These are phyloP conservation scores for Leccinum barrowsii DNA, from an alignment of 768 basidiomycete genomes.

Conservation along the genomic window DNA sequence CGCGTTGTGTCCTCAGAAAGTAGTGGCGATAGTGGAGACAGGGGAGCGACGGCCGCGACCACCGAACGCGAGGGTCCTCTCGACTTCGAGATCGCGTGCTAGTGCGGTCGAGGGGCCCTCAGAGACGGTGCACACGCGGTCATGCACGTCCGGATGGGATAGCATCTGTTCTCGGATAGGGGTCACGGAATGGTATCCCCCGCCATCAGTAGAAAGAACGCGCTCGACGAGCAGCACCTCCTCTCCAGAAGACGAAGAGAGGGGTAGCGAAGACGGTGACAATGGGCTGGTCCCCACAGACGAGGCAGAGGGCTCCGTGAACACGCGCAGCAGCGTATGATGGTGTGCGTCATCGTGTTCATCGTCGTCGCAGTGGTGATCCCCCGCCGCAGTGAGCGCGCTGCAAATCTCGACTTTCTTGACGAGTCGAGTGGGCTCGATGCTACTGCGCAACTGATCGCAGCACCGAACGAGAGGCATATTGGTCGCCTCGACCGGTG, in stretches of 20 bases:
- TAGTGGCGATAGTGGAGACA: background rate
- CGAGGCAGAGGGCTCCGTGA: background rate
- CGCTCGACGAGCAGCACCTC: background rate
- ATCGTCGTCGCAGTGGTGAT: background rate
- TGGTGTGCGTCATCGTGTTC: background rate
- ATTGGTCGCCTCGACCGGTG: constrained; percentile 2
- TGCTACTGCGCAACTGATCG: background rate
- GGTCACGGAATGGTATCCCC: background rate
- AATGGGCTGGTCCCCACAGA: background rate
- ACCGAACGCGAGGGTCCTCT: background rate
- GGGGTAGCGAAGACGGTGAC: background rate
- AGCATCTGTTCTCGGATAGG: background rate
- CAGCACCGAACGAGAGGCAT: constrained; percentile 4
- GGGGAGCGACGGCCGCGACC: background rate
- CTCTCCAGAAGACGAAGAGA: background rate
- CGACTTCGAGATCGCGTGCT: background rate
- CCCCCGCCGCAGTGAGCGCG: background rate
- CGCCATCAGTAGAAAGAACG: background rate
- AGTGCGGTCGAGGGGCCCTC: background rate
- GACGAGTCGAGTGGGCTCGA: constrained; percentile 3
- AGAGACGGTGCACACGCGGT: background rate
- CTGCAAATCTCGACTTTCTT: constrained; percentile 13
- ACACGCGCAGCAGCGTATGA: constrained; percentile 10
- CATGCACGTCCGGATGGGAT: background rate
- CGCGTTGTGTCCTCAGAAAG: background rate